These are phyloP conservation scores for Phanerochaete sordida DNA, from an alignment of 768 basidiomycete genomes.

Conservation along the genomic window DNA sequence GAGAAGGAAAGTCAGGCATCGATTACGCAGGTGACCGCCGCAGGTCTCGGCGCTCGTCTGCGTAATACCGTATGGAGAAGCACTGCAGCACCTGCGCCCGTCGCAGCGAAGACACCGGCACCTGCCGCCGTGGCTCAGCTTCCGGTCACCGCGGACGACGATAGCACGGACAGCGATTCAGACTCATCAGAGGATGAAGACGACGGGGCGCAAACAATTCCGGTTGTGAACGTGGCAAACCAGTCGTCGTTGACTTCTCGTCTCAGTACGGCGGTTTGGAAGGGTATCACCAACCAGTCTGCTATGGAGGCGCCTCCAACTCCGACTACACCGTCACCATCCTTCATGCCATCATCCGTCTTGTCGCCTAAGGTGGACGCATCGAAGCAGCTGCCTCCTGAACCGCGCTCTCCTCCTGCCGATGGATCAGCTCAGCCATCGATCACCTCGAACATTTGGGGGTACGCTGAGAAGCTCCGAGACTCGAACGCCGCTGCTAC, in stretches of 20 bases:
- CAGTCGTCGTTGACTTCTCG: constrained; percentile 43
- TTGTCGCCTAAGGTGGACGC: constrained; percentile 4
- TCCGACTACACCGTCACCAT: constrained; percentile 31
- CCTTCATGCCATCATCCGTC: constrained; percentile 20
- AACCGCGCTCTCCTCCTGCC: not conserved
- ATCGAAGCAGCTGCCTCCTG: constrained; percentile 13
- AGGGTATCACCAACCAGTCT: constrained; percentile 71
- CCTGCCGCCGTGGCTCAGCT: not conserved
- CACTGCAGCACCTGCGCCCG: constrained; percentile 23
- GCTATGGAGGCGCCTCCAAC: constrained; percentile 63
- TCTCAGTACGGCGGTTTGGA: constrained; percentile 66
- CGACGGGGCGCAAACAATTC: constrained; percentile 2
- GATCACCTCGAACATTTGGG: constrained; percentile 47
- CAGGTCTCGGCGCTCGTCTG: constrained; percentile 53
- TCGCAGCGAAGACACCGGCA: not conserved
- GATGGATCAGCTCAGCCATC: not conserved
- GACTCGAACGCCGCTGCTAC: constrained; percentile 71
- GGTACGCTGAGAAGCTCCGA: constrained; percentile 69
- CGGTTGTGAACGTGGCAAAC: constrained; percentile 1
- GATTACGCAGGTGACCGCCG: constrained; percentile 26
- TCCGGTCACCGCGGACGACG: constrained; percentile 9
- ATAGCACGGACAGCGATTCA: constrained; percentile 22
- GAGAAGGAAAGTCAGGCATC: constrained; percentile 33
- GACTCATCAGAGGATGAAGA: constrained; percentile 29
- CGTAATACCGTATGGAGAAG: constrained; percentile 66